Base-by-base conservation (phyloP, 371 early-diverging fungal genomes). In the Sporodiniella umbellata region DNA sequence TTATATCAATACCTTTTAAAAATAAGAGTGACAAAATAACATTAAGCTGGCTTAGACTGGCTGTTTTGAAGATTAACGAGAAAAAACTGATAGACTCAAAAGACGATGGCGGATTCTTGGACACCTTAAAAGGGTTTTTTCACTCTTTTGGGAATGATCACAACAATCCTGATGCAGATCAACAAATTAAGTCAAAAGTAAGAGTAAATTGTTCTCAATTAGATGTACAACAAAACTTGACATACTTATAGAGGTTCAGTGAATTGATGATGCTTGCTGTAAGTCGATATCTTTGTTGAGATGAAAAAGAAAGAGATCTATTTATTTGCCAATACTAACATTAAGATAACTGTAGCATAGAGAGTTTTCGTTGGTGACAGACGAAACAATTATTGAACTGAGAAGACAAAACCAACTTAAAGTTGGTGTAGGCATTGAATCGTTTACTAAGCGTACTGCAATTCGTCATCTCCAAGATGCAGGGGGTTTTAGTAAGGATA, bases 41-140 rank as follows among this genome's bases (percentile, higher is more conserved):
- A 33, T 22, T 46, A 1, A 15, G 26, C 5, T 55, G 22, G 47
- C 14, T 46, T 86, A 72, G 40, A 7, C 12, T 40, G 40, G 96
- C 94, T 5, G 87, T 95, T 28, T 60, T 96, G 12, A 95, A 96
- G 58, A 83, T 91, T 47, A 96, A 96, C 61, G 95, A 93, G 4
- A 92, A 94, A 26, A 84, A 81, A 15, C 73, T 98, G 39, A 53
- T 98, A 56, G 72, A 87, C 26, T 81, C 88, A 14, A 71, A 74
- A 4, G 98, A 97, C 56, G 99, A 98, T 64, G 95, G 98, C 24
- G 87, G 86, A 21, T 86, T 98, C 54, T 84, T 97, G 76, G 80
- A 80, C 48, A 67, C 85, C 6, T 70, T 94, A 25, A 92, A 92
- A 58, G 56, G 68, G 12, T 94, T 89, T 65, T 93, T 92, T 30